A percentile compares a stretch with the other conserved stretches of the same genome.
Conservation (phyloP, 2,329 filamentous ascomycete species). For the Westerdykella sp. region DNA sequence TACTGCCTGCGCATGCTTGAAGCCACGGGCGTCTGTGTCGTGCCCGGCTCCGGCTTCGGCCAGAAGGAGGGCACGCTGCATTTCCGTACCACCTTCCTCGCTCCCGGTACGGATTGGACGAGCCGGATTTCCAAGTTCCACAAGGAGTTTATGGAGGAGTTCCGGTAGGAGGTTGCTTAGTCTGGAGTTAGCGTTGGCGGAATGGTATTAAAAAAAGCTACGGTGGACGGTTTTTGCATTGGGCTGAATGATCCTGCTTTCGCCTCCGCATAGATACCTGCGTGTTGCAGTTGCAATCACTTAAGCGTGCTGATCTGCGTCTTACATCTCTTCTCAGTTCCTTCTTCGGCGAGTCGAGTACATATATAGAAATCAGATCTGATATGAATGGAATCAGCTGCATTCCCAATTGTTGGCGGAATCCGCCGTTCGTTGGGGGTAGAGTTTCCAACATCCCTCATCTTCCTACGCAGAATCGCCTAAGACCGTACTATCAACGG, state of each 20-base stretch:
- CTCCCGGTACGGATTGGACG: conserved; percentile 93
- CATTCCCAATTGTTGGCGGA: too few species aligned
- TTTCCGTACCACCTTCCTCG: conserved; percentile 94
- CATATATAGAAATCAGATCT: too few species aligned
- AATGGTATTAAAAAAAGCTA: not conserved
- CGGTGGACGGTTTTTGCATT: not conserved
- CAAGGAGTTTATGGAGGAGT: conserved; percentile 83
- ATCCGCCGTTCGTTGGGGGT: too few species aligned
- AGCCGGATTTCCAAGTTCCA: conserved; percentile 85
- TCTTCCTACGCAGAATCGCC: too few species aligned
- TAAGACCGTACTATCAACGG: too few species aligned
- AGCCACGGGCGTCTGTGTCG: conserved; percentile 88
- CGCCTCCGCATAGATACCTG: too few species aligned
- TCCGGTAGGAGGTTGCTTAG: conserved; percentile 32
- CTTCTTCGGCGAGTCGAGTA: too few species aligned
- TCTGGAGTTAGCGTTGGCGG: not conserved
- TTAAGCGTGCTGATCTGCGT: too few species aligned
- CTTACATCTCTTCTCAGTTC: too few species aligned
- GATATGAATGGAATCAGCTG: too few species aligned
- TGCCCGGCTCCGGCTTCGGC: conserved; percentile 87
- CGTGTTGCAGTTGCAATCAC: too few species aligned
- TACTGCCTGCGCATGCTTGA: conserved; percentile 90
- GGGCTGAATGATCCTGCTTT: not conserved
- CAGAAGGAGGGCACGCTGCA: conserved; percentile 88
- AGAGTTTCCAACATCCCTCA: too few species aligned